Conservation (phyloP, 805 yeast genomes). For the Allodekkera sacchari region DNA sequence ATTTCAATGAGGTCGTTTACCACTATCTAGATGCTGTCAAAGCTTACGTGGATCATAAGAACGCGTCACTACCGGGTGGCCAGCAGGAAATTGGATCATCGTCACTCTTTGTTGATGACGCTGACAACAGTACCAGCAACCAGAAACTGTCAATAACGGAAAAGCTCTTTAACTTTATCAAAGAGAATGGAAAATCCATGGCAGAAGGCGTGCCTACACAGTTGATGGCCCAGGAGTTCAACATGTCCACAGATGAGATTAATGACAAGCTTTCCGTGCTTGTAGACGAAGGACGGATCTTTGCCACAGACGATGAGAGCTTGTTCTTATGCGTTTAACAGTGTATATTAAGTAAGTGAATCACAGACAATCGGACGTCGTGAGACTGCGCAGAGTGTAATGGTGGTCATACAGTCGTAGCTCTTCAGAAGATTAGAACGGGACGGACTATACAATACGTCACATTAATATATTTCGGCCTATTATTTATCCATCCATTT, state of each 20-base stretch:
- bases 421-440: too few relatives aligned
- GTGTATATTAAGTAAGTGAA: not conserved
- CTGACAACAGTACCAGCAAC: conserved; percentile 11
- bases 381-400: too few relatives aligned
- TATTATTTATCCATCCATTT: too few relatives aligned
- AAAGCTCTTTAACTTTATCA: conserved; percentile 39
- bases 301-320: conserved; percentile 61
- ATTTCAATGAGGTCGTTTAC: conserved; percentile 60
- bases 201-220: conserved; percentile 70
- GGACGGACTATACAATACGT: too few relatives aligned
- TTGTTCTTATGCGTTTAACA: conserved; percentile 44
- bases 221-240: conserved; percentile 49
- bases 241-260: conserved; percentile 40
- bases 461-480: too few relatives aligned
- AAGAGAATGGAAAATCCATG: conserved; percentile 46
- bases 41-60: conserved; percentile 47
- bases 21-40: conserved; percentile 60
- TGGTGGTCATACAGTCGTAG: too few relatives aligned
- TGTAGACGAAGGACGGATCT: conserved; percentile 61
- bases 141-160: conserved; percentile 25
- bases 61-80: conserved; percentile 23
- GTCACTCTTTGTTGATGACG: conserved; percentile 32
- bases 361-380: not conserved
- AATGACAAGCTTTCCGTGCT: conserved; percentile 42
- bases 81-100: conserved; percentile 11